Base-by-base conservation (phyloP, 805 yeast genomes). In the Sugiyamaella qingdaonensis region DNA sequence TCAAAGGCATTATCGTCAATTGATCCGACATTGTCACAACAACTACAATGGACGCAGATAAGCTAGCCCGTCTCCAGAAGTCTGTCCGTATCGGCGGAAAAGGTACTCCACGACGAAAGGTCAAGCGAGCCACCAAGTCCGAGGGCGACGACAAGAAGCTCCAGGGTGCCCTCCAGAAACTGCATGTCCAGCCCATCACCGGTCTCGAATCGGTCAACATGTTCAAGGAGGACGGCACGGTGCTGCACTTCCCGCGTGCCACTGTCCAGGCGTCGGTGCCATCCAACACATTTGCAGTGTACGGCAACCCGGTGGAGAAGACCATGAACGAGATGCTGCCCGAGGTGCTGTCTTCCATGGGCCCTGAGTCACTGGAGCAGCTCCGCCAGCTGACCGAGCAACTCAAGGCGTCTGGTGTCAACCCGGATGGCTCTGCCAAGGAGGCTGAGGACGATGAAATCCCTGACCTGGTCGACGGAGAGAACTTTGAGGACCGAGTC, bases 191-290 rank as follows among this genome's bases (percentile, higher is more conserved):
- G 75, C 86, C 89, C 67, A 76, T 92, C 65, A 90, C 86, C 63
- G 89, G 87, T 68, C 85, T 92, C 67, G 95, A 89, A 73, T 97
- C 92, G 79, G 98, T 96, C 68, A 92, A 91, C 83, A 88, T 92
- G 80, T 91, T 94, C 87, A 86, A 80, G 75, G 96, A 89, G 61
- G 97, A 92, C 73, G 97, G 97, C 70, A 86, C 85, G 71, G 97
- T 94, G 61, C 78, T 92, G 74, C 97, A 92, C 79, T 89, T 94
- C 82, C 84, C 87, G 80, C 86, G 94, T 74, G 97, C 94, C 63
- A 95, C 94, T 76, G 94, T 91, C 61, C 97, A 92, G 79, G 88
- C 88, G 64, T 89, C 97, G 66, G 84, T 88, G 66, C 85, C 84
- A 67, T 78, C 85, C 80, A 91, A 92, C 84, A 86, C 96, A 61